Base-by-base conservation (phyloP, 164 flowering plant species). In the Stephania yunnanensis region DNA sequence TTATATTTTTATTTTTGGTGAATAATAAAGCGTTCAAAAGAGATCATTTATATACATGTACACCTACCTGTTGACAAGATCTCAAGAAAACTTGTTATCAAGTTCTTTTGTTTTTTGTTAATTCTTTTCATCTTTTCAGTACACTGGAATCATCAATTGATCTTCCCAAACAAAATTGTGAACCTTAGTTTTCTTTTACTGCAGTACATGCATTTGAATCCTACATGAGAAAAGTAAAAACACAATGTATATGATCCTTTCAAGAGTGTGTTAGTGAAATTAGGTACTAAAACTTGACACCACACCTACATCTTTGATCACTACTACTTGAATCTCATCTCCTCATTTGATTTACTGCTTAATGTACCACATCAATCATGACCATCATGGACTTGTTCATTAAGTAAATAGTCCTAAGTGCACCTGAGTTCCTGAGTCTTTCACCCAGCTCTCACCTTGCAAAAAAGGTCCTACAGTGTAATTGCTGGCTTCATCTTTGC, bases 391-490 rank as follows among this genome's bases (percentile, higher is more conserved):
- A 36, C 42, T 36, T 36, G 42, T 36, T 36, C 42, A 61, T 78
- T 67, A 78, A n/a, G 66, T 50, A 29, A 70, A 70, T 13, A 79
- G 53, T 8, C 80, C 77, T 12, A 71, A 10, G 44, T 46, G 68
- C 53, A 75, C 78, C 8, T 79, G 79, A 30, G 74, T 63, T 20
- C 83, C 83, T 8, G 79, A 45, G 68, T 31, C 64, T n/a, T 68
- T 73, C 15, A 81, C 58, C 83, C 81, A 79, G 3, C 71, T 53
- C 19, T 19, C 48, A 6, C 63, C 76, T 63, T 75, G 67, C 7
- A 79, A 71, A 76, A 82, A 82, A 19, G 72, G 70, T 5, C 46
- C 82, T 50, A 77, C 82, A 6, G 82, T 79, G 30, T 15, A 82
- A 20, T 74, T 53, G 67, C 20, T 42, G 64, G 82, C 82, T 66